Base-by-base conservation (phyloP, 805 yeast genomes). In the Myxozyma monticola region DNA sequence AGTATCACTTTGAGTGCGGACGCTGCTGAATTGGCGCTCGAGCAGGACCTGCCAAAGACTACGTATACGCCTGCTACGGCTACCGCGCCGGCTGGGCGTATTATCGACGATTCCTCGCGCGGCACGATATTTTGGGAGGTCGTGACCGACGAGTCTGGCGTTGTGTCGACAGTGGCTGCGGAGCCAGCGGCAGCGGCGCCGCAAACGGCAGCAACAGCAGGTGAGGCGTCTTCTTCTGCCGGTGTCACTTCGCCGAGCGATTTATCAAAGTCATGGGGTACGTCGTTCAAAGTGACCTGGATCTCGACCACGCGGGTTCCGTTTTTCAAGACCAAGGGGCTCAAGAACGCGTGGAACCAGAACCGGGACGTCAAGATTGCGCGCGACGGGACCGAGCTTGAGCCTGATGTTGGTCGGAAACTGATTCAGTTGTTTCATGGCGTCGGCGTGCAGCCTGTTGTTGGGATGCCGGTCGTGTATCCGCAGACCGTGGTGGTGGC, bases 381-480 rank as follows among this genome's bases (percentile, higher is more conserved):
- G 2, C 62, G 75, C 24, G 76, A 71, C 39, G 75, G 75, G 4
- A 71, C 75, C 1, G 75, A 72, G 53, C 60, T 71, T 28, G 73
- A 69, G 42, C 70, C 72, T 1, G 40, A 35, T 1, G 65, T 68
- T 4, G 75, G 72, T 6, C 40, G 51, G 9, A 46, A 54, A 39
- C 58, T 71, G 34, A 45, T 64, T 34, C 50, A 51, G 2, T 54
- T 71, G 56, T 71, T 71, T 42, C 33, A 44, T n/a, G n/a, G n/a
- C n/a, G n/a, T n/a, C n/a, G n/a, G n/a, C n/a, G n/a, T n/a, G n/a
- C n/a, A n/a, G n/a, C n/a, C n/a, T n/a, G n/a, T n/a, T n/a, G n/a
- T n/a, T n/a, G n/a, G n/a, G n/a, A n/a, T n/a, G n/a, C n/a, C n/a
- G n/a, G n/a, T n/a, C n/a, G n/a, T n/a, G n/a, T n/a, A n/a, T 29